Evolutionary conservation across 2,329 filamentous ascomycete genomes (phyloP).

Genomic region (Venturia oleaginea): DNA sequence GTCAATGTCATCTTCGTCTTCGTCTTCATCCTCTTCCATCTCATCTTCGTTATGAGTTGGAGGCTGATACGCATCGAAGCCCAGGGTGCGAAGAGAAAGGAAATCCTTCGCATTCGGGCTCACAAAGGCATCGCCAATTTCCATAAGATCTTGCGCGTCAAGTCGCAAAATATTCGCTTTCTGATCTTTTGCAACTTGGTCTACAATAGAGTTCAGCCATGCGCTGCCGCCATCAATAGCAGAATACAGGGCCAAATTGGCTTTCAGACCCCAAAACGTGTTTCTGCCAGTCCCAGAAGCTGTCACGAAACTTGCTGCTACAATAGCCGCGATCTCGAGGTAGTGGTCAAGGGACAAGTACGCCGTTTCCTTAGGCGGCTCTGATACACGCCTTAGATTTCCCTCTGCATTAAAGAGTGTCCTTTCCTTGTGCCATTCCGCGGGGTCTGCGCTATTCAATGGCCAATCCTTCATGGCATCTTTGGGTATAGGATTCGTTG

Average conservation of each 20-base stretch:
- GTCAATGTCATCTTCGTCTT: constrained; percentile 29
- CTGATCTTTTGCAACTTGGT: constrained; percentile 51
- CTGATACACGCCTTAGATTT: neutral
- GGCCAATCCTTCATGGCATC: neutral
- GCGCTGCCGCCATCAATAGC: constrained; percentile 46
- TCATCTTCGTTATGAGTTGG: constrained; percentile 39
- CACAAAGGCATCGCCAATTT: constrained; percentile 60
- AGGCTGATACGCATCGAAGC: constrained; percentile 44
- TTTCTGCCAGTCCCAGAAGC: neutral
- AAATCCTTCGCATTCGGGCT: constrained; percentile 50
- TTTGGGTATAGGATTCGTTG: neutral
- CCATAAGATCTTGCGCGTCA: constrained; percentile 60
- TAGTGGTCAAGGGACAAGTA: neutral
- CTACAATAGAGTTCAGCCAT: constrained; percentile 52
- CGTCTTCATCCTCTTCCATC: constrained; percentile 35
- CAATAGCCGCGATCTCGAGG: constrained; percentile 5
- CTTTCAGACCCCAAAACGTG: neutral
- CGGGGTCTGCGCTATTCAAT: neutral
- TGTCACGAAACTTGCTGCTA: neutral
- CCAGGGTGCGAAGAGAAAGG: constrained; percentile 38
- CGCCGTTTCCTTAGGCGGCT: neutral
- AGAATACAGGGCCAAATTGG: constrained; percentile 42
- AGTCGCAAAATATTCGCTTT: constrained; percentile 59
- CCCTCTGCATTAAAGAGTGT: neutral
- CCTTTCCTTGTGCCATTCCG: neutral